phyloP scores from a whole-genome alignment of 78 protist species.

The Emiliania huxleyi region DNA sequence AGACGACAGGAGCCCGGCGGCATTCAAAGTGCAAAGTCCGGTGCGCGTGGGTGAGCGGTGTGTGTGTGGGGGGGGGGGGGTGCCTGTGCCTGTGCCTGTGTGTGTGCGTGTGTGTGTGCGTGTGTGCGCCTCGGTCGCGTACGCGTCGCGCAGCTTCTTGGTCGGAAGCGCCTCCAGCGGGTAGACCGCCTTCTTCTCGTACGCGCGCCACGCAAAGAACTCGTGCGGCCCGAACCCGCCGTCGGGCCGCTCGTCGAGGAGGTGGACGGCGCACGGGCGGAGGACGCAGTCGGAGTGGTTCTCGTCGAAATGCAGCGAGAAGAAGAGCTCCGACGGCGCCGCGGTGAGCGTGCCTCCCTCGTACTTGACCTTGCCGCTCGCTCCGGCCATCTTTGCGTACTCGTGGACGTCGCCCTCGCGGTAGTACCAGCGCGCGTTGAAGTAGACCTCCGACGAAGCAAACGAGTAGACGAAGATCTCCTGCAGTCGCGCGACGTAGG shows the following conservation, averaged over 20 bases:
- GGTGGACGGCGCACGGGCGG: background rate
- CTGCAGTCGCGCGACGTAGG: conserved; percentile 19
- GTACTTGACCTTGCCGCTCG: background rate
- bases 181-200: background rate
- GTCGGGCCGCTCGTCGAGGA: background rate
- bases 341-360: background rate
- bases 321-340: background rate
- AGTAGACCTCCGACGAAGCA: background rate
- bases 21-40: no score
- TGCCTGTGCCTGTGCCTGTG: no score
- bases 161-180: background rate
- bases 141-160: background rate
- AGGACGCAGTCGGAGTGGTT: conserved; percentile 21
- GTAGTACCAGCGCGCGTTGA: conserved; percentile 29
- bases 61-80: no score
- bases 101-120: no score
- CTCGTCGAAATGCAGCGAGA: background rate
- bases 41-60: no score
- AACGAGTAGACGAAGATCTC: background rate
- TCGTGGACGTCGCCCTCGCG: background rate
- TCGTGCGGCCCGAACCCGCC: background rate
- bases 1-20: no score
- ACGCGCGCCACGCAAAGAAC: background rate
- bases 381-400: background rate
- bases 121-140: background rate